Conservation (phyloP, 345 rosid genomes). For the Eucalyptus tenuipes region DNA sequence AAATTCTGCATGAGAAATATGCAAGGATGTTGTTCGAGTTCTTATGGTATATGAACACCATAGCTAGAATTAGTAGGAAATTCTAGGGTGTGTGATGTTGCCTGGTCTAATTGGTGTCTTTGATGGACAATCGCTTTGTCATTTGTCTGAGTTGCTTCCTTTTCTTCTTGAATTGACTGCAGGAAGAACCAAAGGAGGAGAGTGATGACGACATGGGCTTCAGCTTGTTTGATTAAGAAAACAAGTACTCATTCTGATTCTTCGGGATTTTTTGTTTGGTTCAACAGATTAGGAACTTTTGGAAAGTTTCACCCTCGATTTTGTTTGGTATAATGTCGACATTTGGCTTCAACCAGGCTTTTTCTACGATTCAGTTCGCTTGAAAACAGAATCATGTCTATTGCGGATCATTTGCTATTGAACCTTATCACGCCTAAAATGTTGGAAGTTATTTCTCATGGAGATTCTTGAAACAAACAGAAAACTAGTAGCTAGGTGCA, state of each 20-base stretch:
- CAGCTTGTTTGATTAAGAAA: constrained; percentile 21
- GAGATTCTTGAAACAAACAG: neutral
- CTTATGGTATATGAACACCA: neutral
- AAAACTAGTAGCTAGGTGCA: neutral
- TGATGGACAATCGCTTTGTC: neutral
- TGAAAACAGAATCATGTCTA: neutral
- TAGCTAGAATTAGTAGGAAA: neutral
- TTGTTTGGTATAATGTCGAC: neutral
- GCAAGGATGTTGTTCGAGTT: neutral
- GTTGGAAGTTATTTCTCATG: neutral
- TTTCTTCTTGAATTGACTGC: neutral
- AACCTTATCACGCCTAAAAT: neutral
- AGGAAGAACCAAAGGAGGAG: constrained; percentile 32
- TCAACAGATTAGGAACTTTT: neutral
- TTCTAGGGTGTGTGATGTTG: neutral
- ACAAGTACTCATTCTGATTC: neutral
- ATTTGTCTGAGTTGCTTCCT: neutral
- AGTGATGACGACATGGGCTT: constrained; percentile 36
- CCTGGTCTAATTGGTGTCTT: neutral
- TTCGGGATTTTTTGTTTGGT: neutral
- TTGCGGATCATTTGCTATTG: neutral
- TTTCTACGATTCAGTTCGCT: neutral
- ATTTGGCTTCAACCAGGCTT: neutral
- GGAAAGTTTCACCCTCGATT: neutral
- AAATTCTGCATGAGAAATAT: neutral